Percentiles rank a stretch among this genome's conserved stretches.
These are phyloP conservation scores for Cercospora sojina DNA, from an alignment of 2,329 filamentous ascomycete species.

Conservation along the genomic window DNA sequence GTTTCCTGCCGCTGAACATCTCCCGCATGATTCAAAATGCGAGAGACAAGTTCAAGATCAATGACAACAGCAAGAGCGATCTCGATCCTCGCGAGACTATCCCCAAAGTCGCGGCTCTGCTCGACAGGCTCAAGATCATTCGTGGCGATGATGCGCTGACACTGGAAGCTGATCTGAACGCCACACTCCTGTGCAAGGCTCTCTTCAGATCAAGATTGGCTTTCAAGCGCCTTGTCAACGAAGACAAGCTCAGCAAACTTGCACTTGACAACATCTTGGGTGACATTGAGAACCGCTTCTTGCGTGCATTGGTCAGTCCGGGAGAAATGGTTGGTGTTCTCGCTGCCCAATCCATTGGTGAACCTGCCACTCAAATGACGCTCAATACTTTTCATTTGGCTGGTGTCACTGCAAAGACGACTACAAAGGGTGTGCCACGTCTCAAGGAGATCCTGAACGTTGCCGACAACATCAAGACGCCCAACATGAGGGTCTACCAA, in stretches of 20 bases:
- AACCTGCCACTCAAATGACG: conserved; percentile 98
- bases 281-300: conserved; percentile 85
- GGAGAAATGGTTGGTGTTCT: conserved; percentile 99
- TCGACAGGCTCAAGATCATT: conserved; percentile 79
- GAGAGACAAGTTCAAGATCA: conserved; percentile 86
- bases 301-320: conserved; percentile 79
- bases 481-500: conserved; percentile 91
- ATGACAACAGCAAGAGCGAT: conserved; percentile 81
- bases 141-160: conserved; percentile 82
- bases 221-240: conserved; percentile 86
- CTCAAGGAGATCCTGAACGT: conserved; percentile 99
- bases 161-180: conserved; percentile 79
- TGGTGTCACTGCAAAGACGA: conserved; percentile 99
- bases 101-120: conserved; percentile 69
- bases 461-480: conserved; percentile 97
- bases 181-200: conserved; percentile 89
- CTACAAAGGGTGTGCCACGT: conserved; percentile 97
- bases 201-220: conserved; percentile 84
- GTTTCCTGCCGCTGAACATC: conserved; percentile 91
- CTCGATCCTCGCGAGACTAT: conserved; percentile 86
- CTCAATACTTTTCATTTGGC: conserved; percentile 99
- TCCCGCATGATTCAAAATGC: conserved; percentile 87
- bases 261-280: conserved; percentile 91
- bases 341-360: conserved; percentile 96
- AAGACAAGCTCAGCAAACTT: conserved; percentile 82